Evolutionary conservation across 108 stramenopile species (phyloP), one percentile per base, ranked within the genome.

Genomic region (Skeletonema costatum): DNA sequence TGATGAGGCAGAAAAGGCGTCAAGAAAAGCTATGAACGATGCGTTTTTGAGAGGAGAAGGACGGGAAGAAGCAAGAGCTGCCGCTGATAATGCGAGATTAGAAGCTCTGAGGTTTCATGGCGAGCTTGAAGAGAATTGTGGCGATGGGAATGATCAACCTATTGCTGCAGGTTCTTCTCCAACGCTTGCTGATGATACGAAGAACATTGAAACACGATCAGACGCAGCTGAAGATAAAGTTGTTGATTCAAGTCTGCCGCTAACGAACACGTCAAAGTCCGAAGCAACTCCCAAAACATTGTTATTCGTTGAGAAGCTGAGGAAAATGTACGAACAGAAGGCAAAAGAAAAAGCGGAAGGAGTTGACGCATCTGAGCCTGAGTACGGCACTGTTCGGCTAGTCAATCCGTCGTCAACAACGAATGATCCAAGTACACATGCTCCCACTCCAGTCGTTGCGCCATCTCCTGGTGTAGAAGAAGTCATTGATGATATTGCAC

Each of bases 281-380:
- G 60, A 74, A 32, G 66, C 83, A 25, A 84, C 85, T n/a, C 77
- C 82, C 10, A 76, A 70, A 65, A 89, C 90, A 13, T 50, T 76
- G 17, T 80, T 85, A 4, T 89, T 91, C 66, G 86, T 87, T 71
- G 90, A 89, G 33, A 83, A 88, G 11, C 60, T 91, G 10, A 70
- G 88, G 29, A 66, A 78, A 64, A 84, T 89, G 70, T 91, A 91
- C 65, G 81, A 88, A 19, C 66, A 72, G 21, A 87, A 83, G 17
- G 88, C 88, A 32, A 85, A 85, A 68, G 80, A 85, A 62, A 88
- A 90, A 50, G 73, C 81, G 4, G 59, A 13, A 17, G 61, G 35
- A 12, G 25, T n/a, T 60, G 60, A 32, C 17, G 19, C 59, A 16
- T 12, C 66, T 51, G 48, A 74, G 5, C 30, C 30, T 39, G 25